Base-by-base conservation (phyloP, 2,329 filamentous ascomycete genomes). In the Trichoderma sp. region DNA sequence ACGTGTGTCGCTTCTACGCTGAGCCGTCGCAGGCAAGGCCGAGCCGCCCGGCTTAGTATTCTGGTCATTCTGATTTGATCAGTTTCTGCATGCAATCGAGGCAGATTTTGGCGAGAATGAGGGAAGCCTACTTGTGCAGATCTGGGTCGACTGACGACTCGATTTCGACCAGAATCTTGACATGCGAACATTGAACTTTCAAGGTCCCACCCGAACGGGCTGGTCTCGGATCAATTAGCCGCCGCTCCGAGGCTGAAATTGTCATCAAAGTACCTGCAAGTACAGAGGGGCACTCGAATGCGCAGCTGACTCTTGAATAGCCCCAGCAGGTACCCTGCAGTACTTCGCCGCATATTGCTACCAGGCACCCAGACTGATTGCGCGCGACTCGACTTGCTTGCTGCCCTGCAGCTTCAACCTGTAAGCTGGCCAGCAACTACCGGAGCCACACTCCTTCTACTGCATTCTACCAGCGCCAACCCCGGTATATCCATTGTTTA, bases 11-110 rank as follows among this genome's bases (percentile, higher is more conserved):
- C 71, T 41, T 76, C 71, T 18, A 45, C 56, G 21, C 63, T 63
- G 33, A 80, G 59, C 5, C 77, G 75, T 29, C 76, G 78, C 31
- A 81, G 75, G 76, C 79, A 80, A 14, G 78, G 75, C 45, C 77
- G 53, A 27, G 76, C 79, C 16, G 76, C 75, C 33, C 68, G 63
- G 27, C 62, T 35, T 64, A 80, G 18, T 75, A 73, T 68, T 29
- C 76, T 77, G 33, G 77, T 75, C 80, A 82, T 82, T 35, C 64
- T 79, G 64, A 6, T 4, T 3, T n/a, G 14, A 29, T 73, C 14
- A 73, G 41, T 9, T 18, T 14, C 27, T 14, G 12, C 16, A 21
- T 31, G 6, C 21, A 9, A 5, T 9, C 6, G 2, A 8, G 14
- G 31, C 41, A 21, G 14, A 29, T 1, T n/a, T 2, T 21, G 38